Conservation (phyloP, 1,284 basidiomycete genomes). For the Sanghuangporus weigelae region DNA sequence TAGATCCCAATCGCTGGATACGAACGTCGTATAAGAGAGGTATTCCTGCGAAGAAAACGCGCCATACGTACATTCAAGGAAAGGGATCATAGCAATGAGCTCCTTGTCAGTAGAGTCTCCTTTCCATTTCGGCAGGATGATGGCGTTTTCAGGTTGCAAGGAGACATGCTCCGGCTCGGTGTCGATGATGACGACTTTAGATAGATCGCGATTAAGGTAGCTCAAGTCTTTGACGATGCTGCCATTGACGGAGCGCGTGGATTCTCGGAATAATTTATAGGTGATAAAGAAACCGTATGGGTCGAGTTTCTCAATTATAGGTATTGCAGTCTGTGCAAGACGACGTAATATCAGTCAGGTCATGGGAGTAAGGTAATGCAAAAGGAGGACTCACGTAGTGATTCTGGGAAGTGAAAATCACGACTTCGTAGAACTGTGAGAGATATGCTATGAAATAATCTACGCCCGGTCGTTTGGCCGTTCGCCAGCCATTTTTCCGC, state of each 20-base stretch:
- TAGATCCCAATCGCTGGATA: conserved; percentile 82
- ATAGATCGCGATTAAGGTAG: conserved; percentile 90
- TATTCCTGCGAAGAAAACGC: not conserved
- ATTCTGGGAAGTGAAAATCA: conserved; percentile 91
- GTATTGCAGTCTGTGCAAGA: conserved; percentile 67
- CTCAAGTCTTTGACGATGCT: conserved; percentile 86
- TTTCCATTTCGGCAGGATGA: conserved; percentile 85
- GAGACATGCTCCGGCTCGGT: conserved; percentile 74
- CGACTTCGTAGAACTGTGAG: conserved; percentile 97
- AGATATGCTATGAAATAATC: conserved; percentile 98
- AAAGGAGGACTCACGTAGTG: conserved; percentile 62
- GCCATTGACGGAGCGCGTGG: conserved; percentile 75
- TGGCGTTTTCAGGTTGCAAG: conserved; percentile 87
- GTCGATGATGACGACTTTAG: conserved; percentile 88
- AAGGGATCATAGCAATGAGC: conserved; percentile 88
- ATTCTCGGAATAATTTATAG: conserved; percentile 90
- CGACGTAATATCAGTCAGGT: conserved; percentile 5
- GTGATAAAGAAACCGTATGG: conserved; percentile 87
- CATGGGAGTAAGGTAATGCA: not conserved
- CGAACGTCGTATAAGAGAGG: conserved; percentile 5
- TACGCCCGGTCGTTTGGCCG: conserved; percentile 91
- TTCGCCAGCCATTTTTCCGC: conserved; percentile 86
- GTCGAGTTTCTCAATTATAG: conserved; percentile 93
- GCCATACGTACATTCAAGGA: conserved; percentile 81
- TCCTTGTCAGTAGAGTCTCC: conserved; percentile 77